Evolutionary conservation across 2,329 filamentous ascomycete species (phyloP), one percentile per base, ranked within the genome.

Genomic region (Graphium sp.): DNA sequence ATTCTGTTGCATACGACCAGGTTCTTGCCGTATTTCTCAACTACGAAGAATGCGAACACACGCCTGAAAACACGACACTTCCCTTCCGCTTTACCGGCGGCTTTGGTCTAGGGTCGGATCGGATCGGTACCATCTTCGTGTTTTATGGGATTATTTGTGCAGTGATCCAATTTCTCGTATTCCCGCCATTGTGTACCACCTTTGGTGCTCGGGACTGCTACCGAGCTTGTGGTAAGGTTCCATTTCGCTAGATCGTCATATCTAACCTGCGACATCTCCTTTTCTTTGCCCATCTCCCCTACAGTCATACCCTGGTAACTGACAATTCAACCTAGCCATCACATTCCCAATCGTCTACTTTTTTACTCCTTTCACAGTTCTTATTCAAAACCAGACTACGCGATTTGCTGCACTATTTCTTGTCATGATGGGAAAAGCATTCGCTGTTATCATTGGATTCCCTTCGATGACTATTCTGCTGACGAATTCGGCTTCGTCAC

Each of bases 391-490:
- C 16, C 37, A 46, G 0, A 38, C 34, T 1, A 25, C 42, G 3
- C 77, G 80, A 30, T 66, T 78, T 40, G 49, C 56, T 2, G 64
- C 56, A n/a, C 58, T 92, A 28, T 61, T 84, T 31, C 33, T 52
- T 1, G 54, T 91, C 21, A 73, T 94, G 58, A 50, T 81, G 23
- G 39, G 74, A 41, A 91, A 92, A 48, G 75, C 77, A 7, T 64
- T 79, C 31, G 69, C 66, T 22, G 72, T 74, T 34, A 89, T 91
- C 37, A 76, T 94, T 42, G 78, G 78, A 1, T 94, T 94, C 47
- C 87, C 89, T 0, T 89, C 81, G 42, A 76, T 69, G 16, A 92
- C 82, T 5, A 94, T 95, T 40, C 60, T 95, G 26, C 65, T 95
- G 21, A 94, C 85, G 17, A 94, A 94, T 52, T 82, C 76, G 7